Percentiles rank a stretch among this genome's conserved stretches.
These are phyloP conservation scores for Colletotrichum theobromicola DNA, from an alignment of 2,329 filamentous ascomycete genomes.

Conservation along the genomic window DNA sequence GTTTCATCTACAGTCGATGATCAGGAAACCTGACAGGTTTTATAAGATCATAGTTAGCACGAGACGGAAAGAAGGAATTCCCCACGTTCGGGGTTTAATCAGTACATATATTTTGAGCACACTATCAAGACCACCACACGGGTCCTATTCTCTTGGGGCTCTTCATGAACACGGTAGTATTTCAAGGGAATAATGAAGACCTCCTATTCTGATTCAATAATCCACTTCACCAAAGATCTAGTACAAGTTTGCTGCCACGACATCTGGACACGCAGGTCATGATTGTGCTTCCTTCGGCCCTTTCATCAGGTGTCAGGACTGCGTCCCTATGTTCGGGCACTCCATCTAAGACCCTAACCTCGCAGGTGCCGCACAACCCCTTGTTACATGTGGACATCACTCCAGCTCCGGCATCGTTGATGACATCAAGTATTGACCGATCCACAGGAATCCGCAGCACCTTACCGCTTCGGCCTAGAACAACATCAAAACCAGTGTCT, in stretches of 20 bases:
- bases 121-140: fast-evolving
- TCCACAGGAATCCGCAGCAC: background rate
- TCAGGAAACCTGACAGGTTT: fast-evolving
- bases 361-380: background rate
- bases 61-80: background rate
- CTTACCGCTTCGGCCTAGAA: background rate
- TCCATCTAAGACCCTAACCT: background rate
- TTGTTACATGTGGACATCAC: background rate
- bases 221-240: background rate
- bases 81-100: background rate
- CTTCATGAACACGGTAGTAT: fast-evolving
- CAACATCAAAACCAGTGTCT: background rate
- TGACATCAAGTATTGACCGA: background rate
- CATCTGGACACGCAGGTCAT: background rate
- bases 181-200: background rate
- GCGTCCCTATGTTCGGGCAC: background rate
- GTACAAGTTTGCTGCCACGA: background rate
- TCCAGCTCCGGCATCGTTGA: background rate
- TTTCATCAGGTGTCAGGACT: background rate
- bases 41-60: background rate
- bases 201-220: fast-evolving
- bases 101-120: fast-evolving
- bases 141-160: fast-evolving
- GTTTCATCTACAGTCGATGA: background rate
- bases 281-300: background rate